These are phyloP conservation scores for Starmerella potacharoeniae DNA, from an alignment of 805 yeast genomes.

Conservation along the genomic window DNA sequence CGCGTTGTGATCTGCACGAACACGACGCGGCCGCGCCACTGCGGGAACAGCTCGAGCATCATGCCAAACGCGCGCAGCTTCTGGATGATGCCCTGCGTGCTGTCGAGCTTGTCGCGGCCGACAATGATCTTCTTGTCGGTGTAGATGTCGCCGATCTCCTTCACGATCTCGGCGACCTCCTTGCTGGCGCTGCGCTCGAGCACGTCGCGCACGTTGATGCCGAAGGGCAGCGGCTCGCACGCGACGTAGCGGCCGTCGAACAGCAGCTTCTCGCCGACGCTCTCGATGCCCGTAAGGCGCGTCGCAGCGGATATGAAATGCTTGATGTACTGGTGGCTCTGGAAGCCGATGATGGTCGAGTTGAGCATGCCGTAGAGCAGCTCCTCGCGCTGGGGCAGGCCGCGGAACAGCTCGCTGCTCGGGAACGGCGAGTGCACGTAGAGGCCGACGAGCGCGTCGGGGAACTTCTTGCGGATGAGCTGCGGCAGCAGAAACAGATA, in stretches of 20 bases:
- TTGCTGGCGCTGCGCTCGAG: conserved; percentile 48
- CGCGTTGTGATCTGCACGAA: conserved; percentile 88
- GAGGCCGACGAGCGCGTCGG: conserved; percentile 63
- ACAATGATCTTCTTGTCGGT: conserved; percentile 56
- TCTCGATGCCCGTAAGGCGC: conserved; percentile 72
- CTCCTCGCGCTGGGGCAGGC: conserved; percentile 70
- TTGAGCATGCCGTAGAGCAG: conserved; percentile 87
- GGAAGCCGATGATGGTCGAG: conserved; percentile 76
- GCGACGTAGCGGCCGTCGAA: conserved; percentile 70
- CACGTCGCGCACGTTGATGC: conserved; percentile 66
- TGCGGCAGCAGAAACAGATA: conserved; percentile 73
- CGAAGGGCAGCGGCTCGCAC: conserved; percentile 73
- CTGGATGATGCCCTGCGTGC: conserved; percentile 87
- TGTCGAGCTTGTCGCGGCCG: conserved; percentile 87
- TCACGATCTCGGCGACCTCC: conserved; percentile 39
- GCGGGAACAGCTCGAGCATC: conserved; percentile 82
- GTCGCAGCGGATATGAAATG: conserved; percentile 88
- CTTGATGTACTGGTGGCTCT: conserved; percentile 71
- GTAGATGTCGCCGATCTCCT: conserved; percentile 42
- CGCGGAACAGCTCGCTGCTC: conserved; percentile 83
- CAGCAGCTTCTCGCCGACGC: conserved; percentile 36
- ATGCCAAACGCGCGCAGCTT: conserved; percentile 83
- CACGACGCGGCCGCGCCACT: conserved; percentile 78
- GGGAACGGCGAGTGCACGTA: conserved; percentile 91
- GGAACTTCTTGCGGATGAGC: conserved; percentile 63